These are phyloP conservation scores for Nitzschia sp. DNA, from an alignment of 108 stramenopile genomes.

Conservation along the genomic window DNA sequence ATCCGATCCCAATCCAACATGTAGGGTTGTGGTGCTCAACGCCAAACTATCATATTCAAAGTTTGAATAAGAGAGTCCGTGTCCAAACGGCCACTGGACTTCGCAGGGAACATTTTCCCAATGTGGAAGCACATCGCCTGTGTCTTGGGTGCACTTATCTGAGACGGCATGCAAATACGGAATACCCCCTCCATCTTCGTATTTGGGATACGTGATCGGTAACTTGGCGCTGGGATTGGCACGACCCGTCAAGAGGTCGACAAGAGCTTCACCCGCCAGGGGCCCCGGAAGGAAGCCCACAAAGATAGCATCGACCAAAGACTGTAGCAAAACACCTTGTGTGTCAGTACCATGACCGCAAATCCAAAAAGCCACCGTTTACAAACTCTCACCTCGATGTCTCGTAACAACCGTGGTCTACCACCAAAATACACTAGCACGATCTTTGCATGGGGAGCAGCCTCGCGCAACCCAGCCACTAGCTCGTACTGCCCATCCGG, in stretches of 20 bases:
- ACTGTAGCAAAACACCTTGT: background rate
- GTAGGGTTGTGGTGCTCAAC: constrained; percentile 10
- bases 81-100: constrained; percentile 72
- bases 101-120: constrained; percentile 52
- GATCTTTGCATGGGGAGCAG: constrained; percentile 34
- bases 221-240: constrained; percentile 58
- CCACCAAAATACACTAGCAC: constrained; percentile 70
- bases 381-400: constrained; percentile 29
- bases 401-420: constrained; percentile 50
- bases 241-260: constrained; percentile 46
- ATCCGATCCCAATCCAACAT: background rate
- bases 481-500: constrained; percentile 66
- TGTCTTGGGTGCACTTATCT: constrained; percentile 55
- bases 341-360: background rate
- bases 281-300: constrained; percentile 69
- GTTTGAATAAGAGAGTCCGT: constrained; percentile 56
- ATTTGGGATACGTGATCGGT: constrained; percentile 66
- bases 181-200: constrained; percentile 56
- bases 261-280: constrained; percentile 51
- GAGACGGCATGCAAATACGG: constrained; percentile 58
- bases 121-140: constrained; percentile 50
- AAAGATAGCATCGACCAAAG: constrained; percentile 49
- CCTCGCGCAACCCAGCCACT: constrained; percentile 40
- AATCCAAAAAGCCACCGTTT: too few relatives aligned
- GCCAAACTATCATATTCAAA: constrained; percentile 43